phyloP scores from a whole-genome alignment of 495 filamentous ascomycete species.

The Neurospora cerealis region DNA sequence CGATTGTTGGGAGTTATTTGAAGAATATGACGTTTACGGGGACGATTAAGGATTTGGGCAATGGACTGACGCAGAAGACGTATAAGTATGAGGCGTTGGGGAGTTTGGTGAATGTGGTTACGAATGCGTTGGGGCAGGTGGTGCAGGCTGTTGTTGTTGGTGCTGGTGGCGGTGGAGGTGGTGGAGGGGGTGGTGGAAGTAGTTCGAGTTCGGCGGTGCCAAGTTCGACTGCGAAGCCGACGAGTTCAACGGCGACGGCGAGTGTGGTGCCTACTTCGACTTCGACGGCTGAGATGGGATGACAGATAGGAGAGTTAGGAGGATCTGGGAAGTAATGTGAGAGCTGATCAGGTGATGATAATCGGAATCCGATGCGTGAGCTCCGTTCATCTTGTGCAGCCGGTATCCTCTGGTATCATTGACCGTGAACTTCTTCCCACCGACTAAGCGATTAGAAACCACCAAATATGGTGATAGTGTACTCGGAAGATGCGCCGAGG shows the following conservation, averaged over 20 bases:
- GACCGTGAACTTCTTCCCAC: too few species aligned
- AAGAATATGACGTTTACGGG: conserved; percentile 50
- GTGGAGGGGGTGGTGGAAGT: conserved; percentile 2
- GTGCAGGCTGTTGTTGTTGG: conserved; percentile 43
- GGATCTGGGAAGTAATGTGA: neutral
- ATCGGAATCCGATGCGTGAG: neutral
- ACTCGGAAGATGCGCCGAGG: neutral
- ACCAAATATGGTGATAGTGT: too few species aligned
- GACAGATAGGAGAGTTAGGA: too few species aligned
- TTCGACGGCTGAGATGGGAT: neutral
- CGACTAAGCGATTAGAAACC: too few species aligned
- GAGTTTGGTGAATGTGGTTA: conserved; percentile 48
- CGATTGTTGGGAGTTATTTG: conserved; percentile 45
- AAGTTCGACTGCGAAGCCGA: conserved; percentile 4
- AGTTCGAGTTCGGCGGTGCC: neutral
- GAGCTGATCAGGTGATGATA: neutral
- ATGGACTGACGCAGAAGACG: conserved; percentile 43
- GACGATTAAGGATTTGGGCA: conserved; percentile 27
- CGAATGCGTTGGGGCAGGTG: conserved; percentile 44
- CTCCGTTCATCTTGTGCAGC: neutral
- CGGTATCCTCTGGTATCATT: too few species aligned
- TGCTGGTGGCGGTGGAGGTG: conserved; percentile 5
- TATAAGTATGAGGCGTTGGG: conserved; percentile 41
- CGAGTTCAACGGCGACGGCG: conserved; percentile 1
- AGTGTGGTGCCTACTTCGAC: neutral